These are phyloP conservation scores for Didymella lethalis DNA, from an alignment of 2,329 filamentous ascomycete species.

Conservation along the genomic window DNA sequence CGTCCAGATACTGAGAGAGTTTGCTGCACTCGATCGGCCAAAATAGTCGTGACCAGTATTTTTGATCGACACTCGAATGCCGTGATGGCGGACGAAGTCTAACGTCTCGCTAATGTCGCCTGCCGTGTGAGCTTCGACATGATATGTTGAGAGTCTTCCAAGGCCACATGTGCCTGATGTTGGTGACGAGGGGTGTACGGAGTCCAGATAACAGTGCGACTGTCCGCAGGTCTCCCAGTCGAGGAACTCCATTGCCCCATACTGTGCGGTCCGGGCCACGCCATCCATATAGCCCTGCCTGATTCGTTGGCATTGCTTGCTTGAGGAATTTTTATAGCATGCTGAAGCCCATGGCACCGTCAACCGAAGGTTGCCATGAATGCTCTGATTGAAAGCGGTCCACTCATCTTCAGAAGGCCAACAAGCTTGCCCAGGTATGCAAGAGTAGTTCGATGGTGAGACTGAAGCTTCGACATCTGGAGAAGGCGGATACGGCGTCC, in stretches of 20 bases:
- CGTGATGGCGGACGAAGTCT: constrained; percentile 40
- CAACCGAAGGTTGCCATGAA: constrained; percentile 38
- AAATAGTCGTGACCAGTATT: constrained; percentile 52
- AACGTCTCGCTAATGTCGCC: constrained; percentile 41
- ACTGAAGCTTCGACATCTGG: not conserved
- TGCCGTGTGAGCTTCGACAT: constrained; percentile 40
- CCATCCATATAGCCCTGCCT: constrained; percentile 37
- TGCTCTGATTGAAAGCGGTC: constrained; percentile 44
- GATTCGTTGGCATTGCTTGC: constrained; percentile 34
- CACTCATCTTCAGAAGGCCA: constrained; percentile 45
- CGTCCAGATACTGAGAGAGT: constrained; percentile 48
- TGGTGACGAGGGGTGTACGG: constrained; percentile 34
- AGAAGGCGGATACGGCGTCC: not conserved
- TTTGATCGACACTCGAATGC: constrained; percentile 47
- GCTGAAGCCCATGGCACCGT: constrained; percentile 46
- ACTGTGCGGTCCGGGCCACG: constrained; percentile 38
- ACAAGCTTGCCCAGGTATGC: constrained; percentile 49
- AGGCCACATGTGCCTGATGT: constrained; percentile 42
- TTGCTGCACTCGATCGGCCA: constrained; percentile 43
- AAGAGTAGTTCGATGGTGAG: constrained; percentile 39
- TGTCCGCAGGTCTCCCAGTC: constrained; percentile 46
- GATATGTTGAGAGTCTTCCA: constrained; percentile 44
- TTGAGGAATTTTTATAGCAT: constrained; percentile 36
- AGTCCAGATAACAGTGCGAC: constrained; percentile 43
- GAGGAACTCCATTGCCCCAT: constrained; percentile 48